Conservation (phyloP, 2,329 filamentous ascomycete species). For the Penicillium sp. region DNA sequence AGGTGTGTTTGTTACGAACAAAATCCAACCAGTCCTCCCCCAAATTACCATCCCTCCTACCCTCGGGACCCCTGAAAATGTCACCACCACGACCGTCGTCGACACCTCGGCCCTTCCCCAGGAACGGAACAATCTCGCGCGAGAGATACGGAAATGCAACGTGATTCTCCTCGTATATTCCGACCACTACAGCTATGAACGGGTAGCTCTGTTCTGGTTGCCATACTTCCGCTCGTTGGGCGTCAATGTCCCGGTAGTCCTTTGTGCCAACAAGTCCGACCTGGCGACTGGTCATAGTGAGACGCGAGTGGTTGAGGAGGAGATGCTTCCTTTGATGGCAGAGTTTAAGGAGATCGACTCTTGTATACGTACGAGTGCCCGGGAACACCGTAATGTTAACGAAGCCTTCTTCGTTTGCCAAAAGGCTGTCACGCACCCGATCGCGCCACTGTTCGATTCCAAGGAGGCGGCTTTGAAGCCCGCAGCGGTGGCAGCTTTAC, state of each 20-base stretch:
- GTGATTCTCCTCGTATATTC: constrained; percentile 95
- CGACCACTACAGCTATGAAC: constrained; percentile 97
- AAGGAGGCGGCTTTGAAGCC: constrained; percentile 86
- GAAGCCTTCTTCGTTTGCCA: constrained; percentile 97
- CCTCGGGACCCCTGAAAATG: constrained; percentile 87
- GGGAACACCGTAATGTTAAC: constrained; percentile 87
- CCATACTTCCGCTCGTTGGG: constrained; percentile 93
- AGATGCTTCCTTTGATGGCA: constrained; percentile 96
- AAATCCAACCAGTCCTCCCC: constrained; percentile 88
- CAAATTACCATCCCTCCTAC: constrained; percentile 91
- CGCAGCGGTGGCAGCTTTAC: constrained; percentile 73
- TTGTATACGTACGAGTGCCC: constrained; percentile 86
- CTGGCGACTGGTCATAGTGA: constrained; percentile 65
- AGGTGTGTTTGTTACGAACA: constrained; percentile 88
- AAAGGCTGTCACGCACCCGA: constrained; percentile 93
- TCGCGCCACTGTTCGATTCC: constrained; percentile 90
- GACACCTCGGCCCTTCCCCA: constrained; percentile 93
- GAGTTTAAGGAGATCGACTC: constrained; percentile 99
- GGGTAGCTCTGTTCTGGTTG: constrained; percentile 96
- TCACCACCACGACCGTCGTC: constrained; percentile 84
- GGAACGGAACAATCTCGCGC: constrained; percentile 78
- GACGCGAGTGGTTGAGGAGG: constrained; percentile 81
- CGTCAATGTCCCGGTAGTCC: constrained; percentile 94
- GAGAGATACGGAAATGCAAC: constrained; percentile 92
- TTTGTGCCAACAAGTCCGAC: constrained; percentile 97